A percentile compares a stretch with the other conserved stretches of the same genome.
Evolutionary conservation across 768 basidiomycete species (phyloP).

Genomic region (Lactifluus subvellereus): DNA sequence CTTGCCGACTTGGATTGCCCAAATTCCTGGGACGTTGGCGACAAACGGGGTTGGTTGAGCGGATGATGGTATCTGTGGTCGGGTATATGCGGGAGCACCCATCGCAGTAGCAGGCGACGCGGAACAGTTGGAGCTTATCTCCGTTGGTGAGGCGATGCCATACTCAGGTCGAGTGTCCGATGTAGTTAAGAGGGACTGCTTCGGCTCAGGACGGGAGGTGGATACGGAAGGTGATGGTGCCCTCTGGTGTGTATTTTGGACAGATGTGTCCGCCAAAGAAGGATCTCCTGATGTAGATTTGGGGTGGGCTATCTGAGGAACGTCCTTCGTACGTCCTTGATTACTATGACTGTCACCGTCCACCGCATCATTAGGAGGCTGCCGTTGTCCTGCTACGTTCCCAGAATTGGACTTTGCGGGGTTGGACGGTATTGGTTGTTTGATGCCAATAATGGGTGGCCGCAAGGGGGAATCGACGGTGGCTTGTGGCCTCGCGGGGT

Average conservation of each 20-base stretch:
- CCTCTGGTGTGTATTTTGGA: neutral
- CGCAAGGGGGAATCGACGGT: neutral
- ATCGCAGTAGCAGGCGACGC: neutral
- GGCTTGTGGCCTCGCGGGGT: neutral
- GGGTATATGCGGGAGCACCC: neutral
- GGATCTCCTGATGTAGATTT: neutral
- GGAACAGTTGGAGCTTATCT: neutral
- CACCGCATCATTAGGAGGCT: neutral
- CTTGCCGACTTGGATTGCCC: slow-evolving; percentile 18
- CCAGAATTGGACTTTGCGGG: neutral
- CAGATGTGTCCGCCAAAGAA: neutral
- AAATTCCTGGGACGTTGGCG: slow-evolving; percentile 15
- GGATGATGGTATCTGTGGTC: neutral
- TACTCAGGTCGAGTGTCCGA: neutral
- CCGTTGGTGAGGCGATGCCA: neutral
- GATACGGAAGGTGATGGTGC: neutral
- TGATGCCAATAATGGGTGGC: neutral
- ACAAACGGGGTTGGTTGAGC: neutral
- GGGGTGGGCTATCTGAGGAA: neutral
- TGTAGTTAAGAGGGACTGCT: neutral
- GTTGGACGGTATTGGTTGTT: neutral
- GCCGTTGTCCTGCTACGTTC: neutral
- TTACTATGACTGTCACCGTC: neutral
- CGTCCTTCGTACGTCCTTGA: neutral
- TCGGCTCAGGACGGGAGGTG: neutral